Conservation (phyloP, 2,329 filamentous ascomycete genomes). For the Fusarium transvaalense region DNA sequence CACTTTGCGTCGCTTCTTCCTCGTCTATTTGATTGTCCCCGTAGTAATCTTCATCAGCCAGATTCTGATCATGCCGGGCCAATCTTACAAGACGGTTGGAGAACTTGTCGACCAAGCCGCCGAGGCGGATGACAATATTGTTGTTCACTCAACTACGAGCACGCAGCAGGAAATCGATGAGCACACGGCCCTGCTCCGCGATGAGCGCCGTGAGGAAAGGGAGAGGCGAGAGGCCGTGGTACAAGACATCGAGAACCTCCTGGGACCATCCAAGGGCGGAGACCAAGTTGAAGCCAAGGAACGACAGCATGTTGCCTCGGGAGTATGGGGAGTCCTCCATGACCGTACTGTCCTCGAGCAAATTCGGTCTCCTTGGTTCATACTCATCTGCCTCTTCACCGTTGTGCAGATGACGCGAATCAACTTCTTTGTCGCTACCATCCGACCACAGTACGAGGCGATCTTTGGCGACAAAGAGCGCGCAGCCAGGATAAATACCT, state of each 20-base stretch:
- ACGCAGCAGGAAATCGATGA: constrained; percentile 62
- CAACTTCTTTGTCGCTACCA: constrained; percentile 93
- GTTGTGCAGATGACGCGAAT: constrained; percentile 82
- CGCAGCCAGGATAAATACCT: constrained; percentile 79
- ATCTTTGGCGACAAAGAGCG: constrained; percentile 72
- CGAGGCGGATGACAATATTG: constrained; percentile 55
- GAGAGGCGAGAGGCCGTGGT: constrained; percentile 72
- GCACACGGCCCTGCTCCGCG: constrained; percentile 65
- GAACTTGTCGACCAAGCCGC: constrained; percentile 83
- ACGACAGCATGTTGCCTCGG: constrained; percentile 75
- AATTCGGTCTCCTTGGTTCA: constrained; percentile 84
- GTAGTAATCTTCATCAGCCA: constrained; percentile 74
- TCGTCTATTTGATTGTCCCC: constrained; percentile 78
- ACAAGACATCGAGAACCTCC: constrained; percentile 78
- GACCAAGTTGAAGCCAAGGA: constrained; percentile 76
- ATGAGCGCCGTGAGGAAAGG: constrained; percentile 70
- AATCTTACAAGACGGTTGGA: constrained; percentile 86
- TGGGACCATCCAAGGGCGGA: constrained; percentile 73
- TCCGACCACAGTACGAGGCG: constrained; percentile 83
- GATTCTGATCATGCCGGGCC: constrained; percentile 77
- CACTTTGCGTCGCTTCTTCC: constrained; percentile 76
- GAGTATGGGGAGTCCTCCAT: constrained; percentile 90
- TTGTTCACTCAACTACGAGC: constrained; percentile 45
- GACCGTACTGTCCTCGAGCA: constrained; percentile 77
- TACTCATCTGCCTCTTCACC: constrained; percentile 85